A percentile compares a stretch with the other conserved stretches of the same genome.
Conservation (phyloP, 495 filamentous ascomycete species). For the Penicillium chermesinum region DNA sequence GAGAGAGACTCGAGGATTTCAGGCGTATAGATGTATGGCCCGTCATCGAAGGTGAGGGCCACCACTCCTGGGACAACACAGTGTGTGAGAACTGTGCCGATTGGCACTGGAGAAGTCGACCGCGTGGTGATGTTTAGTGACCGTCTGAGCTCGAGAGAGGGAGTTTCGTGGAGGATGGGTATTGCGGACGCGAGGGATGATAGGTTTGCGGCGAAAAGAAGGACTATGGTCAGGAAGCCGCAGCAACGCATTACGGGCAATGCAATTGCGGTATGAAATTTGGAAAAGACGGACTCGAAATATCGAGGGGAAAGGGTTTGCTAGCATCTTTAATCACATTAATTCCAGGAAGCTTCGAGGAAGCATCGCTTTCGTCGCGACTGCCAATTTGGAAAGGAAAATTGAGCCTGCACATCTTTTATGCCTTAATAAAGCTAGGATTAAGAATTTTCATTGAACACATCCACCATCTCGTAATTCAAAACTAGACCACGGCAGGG, state of each 20-base stretch:
- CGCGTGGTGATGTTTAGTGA: background rate
- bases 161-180: background rate
- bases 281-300: background rate
- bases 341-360: background rate
- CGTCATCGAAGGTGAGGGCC: slow-evolving; percentile 75
- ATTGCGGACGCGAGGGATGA: background rate
- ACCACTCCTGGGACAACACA: slow-evolving; percentile 55
- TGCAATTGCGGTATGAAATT: background rate
- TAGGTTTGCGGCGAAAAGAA: slow-evolving; percentile 6
- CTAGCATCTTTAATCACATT: background rate
- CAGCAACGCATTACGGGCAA: slow-evolving; percentile 10
- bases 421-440: background rate
- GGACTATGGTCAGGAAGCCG: slow-evolving; percentile 1
- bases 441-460: slow-evolving; percentile 9
- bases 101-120: slow-evolving; percentile 29
- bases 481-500: slow-evolving; percentile 15
- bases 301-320: background rate
- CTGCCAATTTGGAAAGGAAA: background rate
- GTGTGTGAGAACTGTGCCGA: slow-evolving; percentile 53
- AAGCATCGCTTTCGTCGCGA: background rate
- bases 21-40: slow-evolving; percentile 60
- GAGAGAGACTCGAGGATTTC: slow-evolving; percentile 59
- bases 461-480: slow-evolving; percentile 2
- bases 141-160: background rate
- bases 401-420: background rate